These are phyloP conservation scores for Wickerhamiella kazuoi DNA, from an alignment of 805 yeast species.

Conservation along the genomic window DNA sequence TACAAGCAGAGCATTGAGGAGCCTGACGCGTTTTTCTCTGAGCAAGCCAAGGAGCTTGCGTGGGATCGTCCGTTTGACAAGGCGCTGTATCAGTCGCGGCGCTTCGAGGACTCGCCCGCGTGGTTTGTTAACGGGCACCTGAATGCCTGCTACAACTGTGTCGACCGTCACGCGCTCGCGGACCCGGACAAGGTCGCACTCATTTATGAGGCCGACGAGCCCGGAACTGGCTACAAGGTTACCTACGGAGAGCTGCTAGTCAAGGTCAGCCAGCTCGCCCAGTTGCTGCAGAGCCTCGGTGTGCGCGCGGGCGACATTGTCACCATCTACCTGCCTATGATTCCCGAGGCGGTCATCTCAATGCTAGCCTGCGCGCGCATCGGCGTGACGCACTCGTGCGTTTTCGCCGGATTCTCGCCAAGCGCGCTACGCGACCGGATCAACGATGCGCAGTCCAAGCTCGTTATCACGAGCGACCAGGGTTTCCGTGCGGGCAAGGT, in stretches of 20 bases:
- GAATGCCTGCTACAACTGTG: slow-evolving; percentile 85
- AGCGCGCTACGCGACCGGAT: slow-evolving; percentile 86
- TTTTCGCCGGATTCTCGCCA: slow-evolving; percentile 91
- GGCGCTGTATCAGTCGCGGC: slow-evolving; percentile 22
- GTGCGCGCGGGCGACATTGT: slow-evolving; percentile 89
- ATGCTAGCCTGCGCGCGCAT: slow-evolving; percentile 81
- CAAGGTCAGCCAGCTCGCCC: slow-evolving; percentile 75
- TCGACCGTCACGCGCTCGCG: slow-evolving; percentile 83
- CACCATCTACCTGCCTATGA: slow-evolving; percentile 94
- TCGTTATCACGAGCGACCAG: slow-evolving; percentile 87
- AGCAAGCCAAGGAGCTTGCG: slow-evolving; percentile 47
- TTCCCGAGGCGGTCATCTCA: slow-evolving; percentile 88
- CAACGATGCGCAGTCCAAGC: slow-evolving; percentile 66
- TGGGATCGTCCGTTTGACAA: slow-evolving; percentile 68
- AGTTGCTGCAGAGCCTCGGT: slow-evolving; percentile 66
- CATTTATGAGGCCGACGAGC: slow-evolving; percentile 91
- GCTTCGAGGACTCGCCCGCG: slow-evolving; percentile 31
- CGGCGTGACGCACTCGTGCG: slow-evolving; percentile 92
- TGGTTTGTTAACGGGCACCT: slow-evolving; percentile 91
- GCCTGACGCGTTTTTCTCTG: slow-evolving; percentile 69
- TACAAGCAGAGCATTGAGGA: slow-evolving; percentile 60
- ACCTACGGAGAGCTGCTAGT: slow-evolving; percentile 76
- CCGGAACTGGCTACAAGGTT: slow-evolving; percentile 47
- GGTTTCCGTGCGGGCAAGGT: slow-evolving; percentile 78
- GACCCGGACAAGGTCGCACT: slow-evolving; percentile 54